Base-by-base conservation (phyloP, 345 rosid species). In the Pugionium cornutum region DNA sequence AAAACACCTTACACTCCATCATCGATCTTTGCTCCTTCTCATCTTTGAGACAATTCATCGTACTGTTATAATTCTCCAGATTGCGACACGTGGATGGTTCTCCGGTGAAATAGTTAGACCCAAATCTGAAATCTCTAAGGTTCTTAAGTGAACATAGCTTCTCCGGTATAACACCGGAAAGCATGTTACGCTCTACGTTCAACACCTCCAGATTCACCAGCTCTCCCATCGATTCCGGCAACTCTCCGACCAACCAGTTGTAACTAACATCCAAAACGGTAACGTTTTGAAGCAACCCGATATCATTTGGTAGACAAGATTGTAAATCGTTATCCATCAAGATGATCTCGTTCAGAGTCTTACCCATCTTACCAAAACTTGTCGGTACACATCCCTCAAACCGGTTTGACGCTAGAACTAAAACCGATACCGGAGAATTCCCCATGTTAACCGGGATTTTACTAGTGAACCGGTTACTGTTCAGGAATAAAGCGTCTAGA, bases 321-420 rank as follows among this genome's bases (percentile, higher is more conserved):
- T 54, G 80, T 59, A 89, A 70, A 51, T 81, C 83, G 37, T 81
- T 90, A 53, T 89, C 84, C 66, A 11, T 76, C n/a, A 92, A 39
- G 42, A 87, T 79, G 57, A 84, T 52, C 77, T 89, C 95, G 10
- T 83, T 79, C 5, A 92, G 49, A 3, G 96, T 89, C 34, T 62
- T 75, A 0, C 84, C 84, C 96, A 92, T 92, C 50, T 84, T 87
- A 0, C 73, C 75, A 0, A 92, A 55, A 75, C 89, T 87, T 25
- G 58, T 34, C 1, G 98, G 96, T n/a, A 92, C 3, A 71, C 98
- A 88, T 49, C 95, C 98, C 0, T 66, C 86, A 27, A 88, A 84
- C 44, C 67, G 62, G 64, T 89, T 92, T 51, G 86, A 78, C 0
- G 92, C 89, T 1, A 92, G 62, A 37, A 87, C 92, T 26, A 89